A percentile compares a stretch with the other conserved stretches of the same genome.
Evolutionary conservation across 495 filamentous ascomycete species (phyloP).

Genomic region (Penicillium waksmanii): DNA sequence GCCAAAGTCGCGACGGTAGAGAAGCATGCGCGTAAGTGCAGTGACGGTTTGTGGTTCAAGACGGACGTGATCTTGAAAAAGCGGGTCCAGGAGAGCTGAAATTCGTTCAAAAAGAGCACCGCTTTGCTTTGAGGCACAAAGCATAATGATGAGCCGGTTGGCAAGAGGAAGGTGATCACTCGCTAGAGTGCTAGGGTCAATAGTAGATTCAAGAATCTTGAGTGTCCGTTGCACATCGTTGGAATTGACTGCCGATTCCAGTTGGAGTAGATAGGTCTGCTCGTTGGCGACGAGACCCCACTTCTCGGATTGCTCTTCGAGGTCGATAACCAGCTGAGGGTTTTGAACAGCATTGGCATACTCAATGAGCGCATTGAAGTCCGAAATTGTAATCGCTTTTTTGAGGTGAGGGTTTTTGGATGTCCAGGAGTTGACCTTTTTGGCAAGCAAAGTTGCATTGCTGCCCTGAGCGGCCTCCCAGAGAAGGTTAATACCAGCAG

Average conservation of each 20-base stretch:
- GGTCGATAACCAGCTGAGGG: slow-evolving; percentile 73
- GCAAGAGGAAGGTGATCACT: slow-evolving; percentile 64
- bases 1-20: slow-evolving; percentile 70
- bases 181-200: slow-evolving; percentile 52
- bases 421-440: slow-evolving; percentile 59
- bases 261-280: slow-evolving; percentile 70
- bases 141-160: slow-evolving; percentile 75
- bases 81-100: slow-evolving; percentile 70
- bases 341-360: slow-evolving; percentile 72
- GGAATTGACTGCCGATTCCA: slow-evolving; percentile 72
- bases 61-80: slow-evolving; percentile 69
- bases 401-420: slow-evolving; percentile 42
- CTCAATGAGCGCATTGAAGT: slow-evolving; percentile 75
- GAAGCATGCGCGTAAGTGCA: slow-evolving; percentile 68
- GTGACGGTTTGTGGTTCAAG: slow-evolving; percentile 74
- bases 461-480: slow-evolving; percentile 76
- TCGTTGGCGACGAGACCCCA: slow-evolving; percentile 65
- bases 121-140: slow-evolving; percentile 59
- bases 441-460: slow-evolving; percentile 68
- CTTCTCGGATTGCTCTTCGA: slow-evolving; percentile 63
- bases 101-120: slow-evolving; percentile 65
- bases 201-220: slow-evolving; percentile 62
- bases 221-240: slow-evolving; percentile 70
- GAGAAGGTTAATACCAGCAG: slow-evolving; percentile 70
- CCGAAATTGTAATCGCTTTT: slow-evolving; percentile 62